These are phyloP conservation scores for Vanderwaltozyma verrucispora DNA, from an alignment of 805 yeast genomes.

Conservation along the genomic window DNA sequence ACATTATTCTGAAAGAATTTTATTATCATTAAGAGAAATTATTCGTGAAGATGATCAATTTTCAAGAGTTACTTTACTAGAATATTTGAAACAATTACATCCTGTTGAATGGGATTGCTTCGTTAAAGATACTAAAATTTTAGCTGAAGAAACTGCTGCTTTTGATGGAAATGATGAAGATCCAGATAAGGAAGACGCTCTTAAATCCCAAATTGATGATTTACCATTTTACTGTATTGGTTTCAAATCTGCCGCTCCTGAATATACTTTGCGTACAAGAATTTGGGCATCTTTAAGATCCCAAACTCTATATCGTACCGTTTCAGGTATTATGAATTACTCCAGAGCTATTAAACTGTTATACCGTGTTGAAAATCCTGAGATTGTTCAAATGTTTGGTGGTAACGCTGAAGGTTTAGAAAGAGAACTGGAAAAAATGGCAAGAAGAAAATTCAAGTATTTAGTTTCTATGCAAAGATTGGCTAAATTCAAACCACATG, in stretches of 20 bases:
- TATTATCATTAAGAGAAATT: constrained; percentile 87
- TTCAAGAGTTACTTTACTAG: constrained; percentile 87
- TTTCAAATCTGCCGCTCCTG: constrained; percentile 96
- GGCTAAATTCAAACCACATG: constrained; percentile 60
- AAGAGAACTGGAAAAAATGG: constrained; percentile 86
- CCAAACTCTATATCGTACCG: constrained; percentile 93
- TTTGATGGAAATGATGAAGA: constrained; percentile 38
- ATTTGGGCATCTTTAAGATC: constrained; percentile 98
- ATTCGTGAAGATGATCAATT: constrained; percentile 96
- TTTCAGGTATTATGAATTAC: constrained; percentile 97
- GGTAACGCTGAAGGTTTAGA: constrained; percentile 96
- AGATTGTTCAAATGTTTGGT: constrained; percentile 94
- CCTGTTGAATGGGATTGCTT: constrained; percentile 98
- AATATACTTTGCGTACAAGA: constrained; percentile 89
- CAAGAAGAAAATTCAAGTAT: constrained; percentile 71
- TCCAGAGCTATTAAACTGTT: constrained; percentile 90
- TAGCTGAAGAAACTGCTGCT: constrained; percentile 90
- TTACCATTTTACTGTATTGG: constrained; percentile 94
- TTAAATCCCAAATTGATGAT: constrained; percentile 81
- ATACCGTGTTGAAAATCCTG: constrained; percentile 92
- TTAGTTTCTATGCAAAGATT: constrained; percentile 83
- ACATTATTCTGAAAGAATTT: constrained; percentile 90
- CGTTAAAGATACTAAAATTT: constrained; percentile 88
- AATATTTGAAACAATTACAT: constrained; percentile 88
- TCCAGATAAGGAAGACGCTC: constrained; percentile 50